These are phyloP conservation scores for Myriangium duriaei DNA, from an alignment of 2,329 filamentous ascomycete species.

Conservation along the genomic window DNA sequence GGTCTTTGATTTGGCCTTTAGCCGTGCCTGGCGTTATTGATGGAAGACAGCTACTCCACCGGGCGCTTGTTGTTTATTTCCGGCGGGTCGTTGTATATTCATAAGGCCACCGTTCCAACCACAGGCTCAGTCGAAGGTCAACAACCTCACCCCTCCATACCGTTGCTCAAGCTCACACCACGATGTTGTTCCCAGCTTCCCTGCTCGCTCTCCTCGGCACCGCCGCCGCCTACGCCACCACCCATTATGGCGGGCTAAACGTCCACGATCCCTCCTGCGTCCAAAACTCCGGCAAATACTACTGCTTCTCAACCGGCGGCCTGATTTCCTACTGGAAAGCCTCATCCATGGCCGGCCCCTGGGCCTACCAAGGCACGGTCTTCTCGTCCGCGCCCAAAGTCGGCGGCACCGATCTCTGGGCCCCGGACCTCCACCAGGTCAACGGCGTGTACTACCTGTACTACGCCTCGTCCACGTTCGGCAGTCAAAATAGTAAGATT, in stretches of 20 bases:
- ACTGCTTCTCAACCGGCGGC: slow-evolving; percentile 40
- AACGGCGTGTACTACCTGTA: slow-evolving; percentile 50
- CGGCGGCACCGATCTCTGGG: slow-evolving; percentile 40
- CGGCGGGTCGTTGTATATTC: too few relatives aligned
- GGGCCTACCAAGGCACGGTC: slow-evolving; percentile 36
- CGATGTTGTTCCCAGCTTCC: slow-evolving; percentile 5
- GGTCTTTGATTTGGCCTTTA: too few relatives aligned
- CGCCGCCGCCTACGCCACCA: slow-evolving; percentile 27
- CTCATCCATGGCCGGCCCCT: slow-evolving; percentile 36
- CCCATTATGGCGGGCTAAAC: slow-evolving; percentile 30
- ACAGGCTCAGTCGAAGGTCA: too few relatives aligned
- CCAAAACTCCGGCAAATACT: slow-evolving; percentile 36
- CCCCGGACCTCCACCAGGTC: slow-evolving; percentile 50
- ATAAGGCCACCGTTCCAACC: too few relatives aligned
- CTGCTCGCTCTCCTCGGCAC: slow-evolving; percentile 13
- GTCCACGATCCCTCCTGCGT: slow-evolving; percentile 40
- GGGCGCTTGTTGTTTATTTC: too few relatives aligned
- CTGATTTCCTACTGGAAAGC: slow-evolving; percentile 39
- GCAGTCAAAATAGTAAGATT: slow-evolving; percentile 49
- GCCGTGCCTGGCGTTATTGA: too few relatives aligned
- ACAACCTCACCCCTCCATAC: too few relatives aligned
- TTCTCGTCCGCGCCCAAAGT: slow-evolving; percentile 35
- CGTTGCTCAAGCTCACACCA: too few relatives aligned
- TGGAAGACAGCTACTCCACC: too few relatives aligned
- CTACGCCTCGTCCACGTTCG: slow-evolving; percentile 53